Evolutionary conservation across 1,284 basidiomycete genomes (phyloP).

Genomic region (Pseudozyma flocculosa): DNA sequence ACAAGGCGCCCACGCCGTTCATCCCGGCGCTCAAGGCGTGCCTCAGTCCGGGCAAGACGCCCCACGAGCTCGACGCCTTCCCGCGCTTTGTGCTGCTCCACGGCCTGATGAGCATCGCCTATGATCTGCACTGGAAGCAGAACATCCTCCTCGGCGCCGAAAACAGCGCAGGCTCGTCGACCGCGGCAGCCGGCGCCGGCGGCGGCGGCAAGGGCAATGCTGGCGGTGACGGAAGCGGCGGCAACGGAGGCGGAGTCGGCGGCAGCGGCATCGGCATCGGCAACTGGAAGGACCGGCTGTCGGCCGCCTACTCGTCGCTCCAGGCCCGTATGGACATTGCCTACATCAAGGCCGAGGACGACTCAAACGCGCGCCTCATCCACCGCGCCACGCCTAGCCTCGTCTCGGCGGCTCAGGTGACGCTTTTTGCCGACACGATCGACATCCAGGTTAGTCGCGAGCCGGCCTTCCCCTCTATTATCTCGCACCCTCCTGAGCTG

Average conservation of each 20-base stretch:
- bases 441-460: conserved; percentile 41
- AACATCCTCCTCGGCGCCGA: conserved; percentile 40
- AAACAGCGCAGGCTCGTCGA: too few relatives aligned
- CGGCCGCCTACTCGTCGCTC: conserved; percentile 29
- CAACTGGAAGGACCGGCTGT: conserved; percentile 35
- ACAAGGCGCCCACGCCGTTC: conserved; percentile 34
- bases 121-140: conserved; percentile 46
- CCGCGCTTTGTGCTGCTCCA: conserved; percentile 38
- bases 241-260: conserved; percentile 2
- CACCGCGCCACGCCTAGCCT: conserved; percentile 35
- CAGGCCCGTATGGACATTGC: conserved; percentile 40
- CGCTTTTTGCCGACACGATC: conserved; percentile 38
- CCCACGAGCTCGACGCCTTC: conserved; percentile 38
- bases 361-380: conserved; percentile 30
- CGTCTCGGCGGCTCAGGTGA: conserved; percentile 37
- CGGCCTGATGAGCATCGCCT: conserved; percentile 46
- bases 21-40: conserved; percentile 40
- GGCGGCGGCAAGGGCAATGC: too few relatives aligned
- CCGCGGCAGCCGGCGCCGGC: too few relatives aligned
- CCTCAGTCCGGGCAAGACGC: conserved; percentile 34
- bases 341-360: conserved; percentile 31
- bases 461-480: not conserved
- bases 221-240: too few relatives aligned
- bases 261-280: conserved; percentile 25
- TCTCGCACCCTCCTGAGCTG: not conserved